Base-by-base conservation (phyloP, 2,329 filamentous ascomycete species). In the Orbilia blumenaviensis region DNA sequence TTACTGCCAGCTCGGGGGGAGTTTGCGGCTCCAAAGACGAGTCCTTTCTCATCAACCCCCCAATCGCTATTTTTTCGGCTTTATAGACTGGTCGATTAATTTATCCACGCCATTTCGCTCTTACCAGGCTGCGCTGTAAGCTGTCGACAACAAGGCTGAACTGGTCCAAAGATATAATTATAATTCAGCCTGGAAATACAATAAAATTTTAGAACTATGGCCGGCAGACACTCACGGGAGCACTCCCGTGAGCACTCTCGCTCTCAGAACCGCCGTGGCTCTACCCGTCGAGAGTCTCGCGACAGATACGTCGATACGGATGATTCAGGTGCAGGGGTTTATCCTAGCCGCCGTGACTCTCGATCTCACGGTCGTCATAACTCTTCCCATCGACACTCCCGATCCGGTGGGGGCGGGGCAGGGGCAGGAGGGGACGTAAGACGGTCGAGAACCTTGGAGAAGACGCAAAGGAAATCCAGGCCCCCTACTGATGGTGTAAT, bases 401-500 rank as follows among this genome's bases (percentile, higher is more conserved):
- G 42, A 25, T 74, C 69, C 2, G 46, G 48, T 7, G 50, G 61
- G 2, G 27, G 27, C 36, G 60, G 16, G 4, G 48, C 23, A 44
- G 42, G 14, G 2, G 23, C 38, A 10, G 48, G 52, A 3, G 67
- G 60, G 23, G 50, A 64, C n/a, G 46, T 58, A 12, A 54, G 61
- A 10, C 69, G 69, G 36, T 54, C 69, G 14, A 25, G 62, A 41
- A 67, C 62, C 1, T 29, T 66, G 14, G 52, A 56, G 25, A 67
- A 67, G 41, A 18, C 63, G 9, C 50, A 67, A 12, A 29, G 69
- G 3, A 29, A 29, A 12, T 58, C 71, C 32, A 68, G 48, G 38
- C 38, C 42, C 7, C 54, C 71, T 6, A 56, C 71, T 8, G 71
- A 75, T 25, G 71, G 63, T 27, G 63, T 75, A 32, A 36, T 75